Base-by-base conservation (phyloP, 768 basidiomycete genomes). In the Cyclocybe cylindracea region DNA sequence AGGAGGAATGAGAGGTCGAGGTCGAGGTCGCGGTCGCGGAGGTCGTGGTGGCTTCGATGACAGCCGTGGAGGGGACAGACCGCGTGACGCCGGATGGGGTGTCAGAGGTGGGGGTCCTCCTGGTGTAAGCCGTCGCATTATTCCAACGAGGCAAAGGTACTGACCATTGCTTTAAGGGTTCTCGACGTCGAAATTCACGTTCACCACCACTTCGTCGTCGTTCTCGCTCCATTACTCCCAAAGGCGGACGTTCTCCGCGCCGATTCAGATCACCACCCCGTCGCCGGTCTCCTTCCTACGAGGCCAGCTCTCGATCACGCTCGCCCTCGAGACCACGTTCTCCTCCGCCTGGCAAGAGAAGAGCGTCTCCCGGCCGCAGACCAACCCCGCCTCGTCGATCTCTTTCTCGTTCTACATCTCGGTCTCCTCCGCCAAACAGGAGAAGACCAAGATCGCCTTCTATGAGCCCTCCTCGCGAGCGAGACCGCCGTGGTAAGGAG, bases 61-160 rank as follows among this genome's bases (percentile, higher is more conserved):
- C 40, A 73, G 70, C 41, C 76, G 66, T 19, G 57, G 63, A 46
- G 60, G 75, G 42, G 72, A 74, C 14, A 68, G 79, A 52, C 57
- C 61, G 3, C 72, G 80, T 8, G 88, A 87, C 65, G 67, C 69
- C n/a, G 87, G 87, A 1, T 89, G 89, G 87, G 84, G 88, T 47
- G 71, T 66, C 8, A 74, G 88, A 60, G 85, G 86, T 18, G 81
- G 86, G 46, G 84, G 80, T 32, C 64, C 63, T 37, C 65, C 69
- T 39, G 66, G 71, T 7, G 66, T 36, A 14, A 56, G 32, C 65
- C 55, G 37, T 46, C 51, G 42, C 16, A 37, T 44, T 39, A 10
- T 44, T 35, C 47, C 14, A 13, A 24, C 29, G 13, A 10, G 16
- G 10, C 10, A 35, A 10, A 9, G 11, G 39, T 11, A 32, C 33